These are phyloP conservation scores for Haplosporangium gracile DNA, from an alignment of 192 early-diverging fungal genomes.

Conservation along the genomic window DNA sequence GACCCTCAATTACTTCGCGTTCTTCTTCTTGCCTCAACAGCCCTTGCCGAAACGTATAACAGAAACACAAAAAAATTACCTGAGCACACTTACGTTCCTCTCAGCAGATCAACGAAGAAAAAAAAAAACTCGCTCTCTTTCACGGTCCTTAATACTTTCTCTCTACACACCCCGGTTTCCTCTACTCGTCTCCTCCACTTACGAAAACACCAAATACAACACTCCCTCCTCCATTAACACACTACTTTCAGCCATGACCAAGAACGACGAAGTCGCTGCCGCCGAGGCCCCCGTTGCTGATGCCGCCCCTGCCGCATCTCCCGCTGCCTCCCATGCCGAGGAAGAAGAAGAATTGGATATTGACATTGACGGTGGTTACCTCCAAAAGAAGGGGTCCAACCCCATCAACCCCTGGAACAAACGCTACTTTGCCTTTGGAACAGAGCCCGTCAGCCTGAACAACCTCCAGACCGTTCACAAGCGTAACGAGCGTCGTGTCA, in stretches of 20 bases:
- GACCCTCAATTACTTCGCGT: neutral
- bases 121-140: no score
- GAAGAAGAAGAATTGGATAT: conserved; percentile 50
- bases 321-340: conserved; percentile 11
- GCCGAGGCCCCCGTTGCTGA: neutral
- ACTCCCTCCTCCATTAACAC: neutral
- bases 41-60: neutral
- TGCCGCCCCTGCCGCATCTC: neutral
- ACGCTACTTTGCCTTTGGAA: conserved; percentile 56
- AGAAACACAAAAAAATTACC: neutral
- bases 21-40: neutral
- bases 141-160: neutral
- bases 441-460: conserved; percentile 34
- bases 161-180: neutral
- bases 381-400: conserved; percentile 53
- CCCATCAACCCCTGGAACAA: conserved; percentile 55
- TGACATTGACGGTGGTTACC: conserved; percentile 47
- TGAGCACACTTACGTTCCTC: neutral
- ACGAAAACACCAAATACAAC: neutral
- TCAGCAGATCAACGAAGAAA: no score
- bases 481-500: conserved; percentile 52
- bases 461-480: conserved; percentile 45
- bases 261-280: conserved; percentile 21
- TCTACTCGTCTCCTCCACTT: neutral
- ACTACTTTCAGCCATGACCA: conserved; percentile 27